These are phyloP conservation scores for Fusarium pseudograminearum DNA, from an alignment of 2,329 filamentous ascomycete species.

Conservation along the genomic window DNA sequence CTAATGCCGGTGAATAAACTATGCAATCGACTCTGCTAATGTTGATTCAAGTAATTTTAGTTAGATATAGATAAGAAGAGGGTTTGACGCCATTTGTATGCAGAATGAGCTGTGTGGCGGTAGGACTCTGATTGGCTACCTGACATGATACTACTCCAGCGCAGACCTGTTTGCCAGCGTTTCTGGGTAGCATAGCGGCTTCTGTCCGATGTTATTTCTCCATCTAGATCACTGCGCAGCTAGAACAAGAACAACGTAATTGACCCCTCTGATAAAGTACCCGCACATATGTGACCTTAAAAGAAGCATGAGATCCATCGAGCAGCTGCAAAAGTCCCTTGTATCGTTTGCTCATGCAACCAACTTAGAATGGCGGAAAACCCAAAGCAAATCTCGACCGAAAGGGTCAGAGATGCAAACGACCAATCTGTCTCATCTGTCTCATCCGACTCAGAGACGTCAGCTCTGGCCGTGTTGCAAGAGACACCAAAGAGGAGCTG, in stretches of 20 bases:
- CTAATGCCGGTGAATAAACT: slow-evolving; percentile 1
- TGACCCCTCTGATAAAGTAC: accelerated
- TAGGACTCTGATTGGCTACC: not conserved
- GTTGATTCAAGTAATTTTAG: slow-evolving; percentile 1
- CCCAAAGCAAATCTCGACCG: not conserved
- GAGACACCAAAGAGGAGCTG: slow-evolving; percentile 47
- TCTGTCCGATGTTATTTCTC: not conserved
- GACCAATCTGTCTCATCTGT: accelerated
- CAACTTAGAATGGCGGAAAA: not conserved
- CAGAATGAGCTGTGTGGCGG: slow-evolving; percentile 8
- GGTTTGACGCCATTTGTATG: slow-evolving; percentile 26
- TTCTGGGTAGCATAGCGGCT: not conserved
- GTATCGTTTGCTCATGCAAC: no score
- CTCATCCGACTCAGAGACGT: slow-evolving; percentile 10
- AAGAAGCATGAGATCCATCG: not conserved
- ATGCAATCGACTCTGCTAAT: not conserved
- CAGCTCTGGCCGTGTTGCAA: slow-evolving; percentile 5
- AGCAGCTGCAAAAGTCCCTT: accelerated
- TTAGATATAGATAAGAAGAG: not conserved
- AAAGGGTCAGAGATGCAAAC: not conserved
- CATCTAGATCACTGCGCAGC: not conserved
- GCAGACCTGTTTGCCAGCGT: not conserved
- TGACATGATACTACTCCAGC: not conserved
- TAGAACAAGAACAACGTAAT: accelerated
- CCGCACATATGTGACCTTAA: slow-evolving; percentile 15